phyloP scores from a whole-genome alignment of 257 asterid genomes.

The Solanum dulcamara region DNA sequence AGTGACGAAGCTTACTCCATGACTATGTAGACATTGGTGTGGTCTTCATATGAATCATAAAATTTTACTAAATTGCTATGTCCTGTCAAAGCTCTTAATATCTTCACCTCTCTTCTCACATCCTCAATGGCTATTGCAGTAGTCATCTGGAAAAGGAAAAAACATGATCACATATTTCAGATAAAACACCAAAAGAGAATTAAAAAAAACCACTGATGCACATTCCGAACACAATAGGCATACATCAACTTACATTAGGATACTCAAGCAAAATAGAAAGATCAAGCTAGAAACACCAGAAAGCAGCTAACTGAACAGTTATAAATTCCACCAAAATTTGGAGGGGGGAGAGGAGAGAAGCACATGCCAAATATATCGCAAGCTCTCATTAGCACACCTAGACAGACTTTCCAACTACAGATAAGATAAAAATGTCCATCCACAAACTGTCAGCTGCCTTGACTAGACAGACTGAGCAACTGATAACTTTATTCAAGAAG shows the following conservation, averaged over 20 bases:
- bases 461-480: neutral
- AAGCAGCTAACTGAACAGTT: neutral
- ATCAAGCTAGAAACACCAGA: neutral
- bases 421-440: neutral
- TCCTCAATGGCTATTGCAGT: constrained; percentile 88
- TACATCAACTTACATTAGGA: neutral
- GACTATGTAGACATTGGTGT: constrained; percentile 74
- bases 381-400: neutral
- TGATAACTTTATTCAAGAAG: neutral
- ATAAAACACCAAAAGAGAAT: neutral
- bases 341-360: neutral
- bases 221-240: neutral
- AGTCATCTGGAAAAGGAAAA: constrained; percentile 45
- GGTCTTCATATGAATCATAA: constrained; percentile 77
- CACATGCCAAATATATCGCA: neutral
- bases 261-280: neutral
- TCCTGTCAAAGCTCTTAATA: constrained; percentile 81
- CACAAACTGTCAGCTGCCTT: neutral
- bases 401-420: neutral
- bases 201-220: neutral
- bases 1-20: constrained; percentile 66
- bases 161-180: neutral
- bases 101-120: constrained; percentile 86
- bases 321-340: neutral
- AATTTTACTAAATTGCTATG: constrained; percentile 61